Evolutionary conservation across 495 filamentous ascomycete species (phyloP).

Genomic region (Bombardia bombarda): DNA sequence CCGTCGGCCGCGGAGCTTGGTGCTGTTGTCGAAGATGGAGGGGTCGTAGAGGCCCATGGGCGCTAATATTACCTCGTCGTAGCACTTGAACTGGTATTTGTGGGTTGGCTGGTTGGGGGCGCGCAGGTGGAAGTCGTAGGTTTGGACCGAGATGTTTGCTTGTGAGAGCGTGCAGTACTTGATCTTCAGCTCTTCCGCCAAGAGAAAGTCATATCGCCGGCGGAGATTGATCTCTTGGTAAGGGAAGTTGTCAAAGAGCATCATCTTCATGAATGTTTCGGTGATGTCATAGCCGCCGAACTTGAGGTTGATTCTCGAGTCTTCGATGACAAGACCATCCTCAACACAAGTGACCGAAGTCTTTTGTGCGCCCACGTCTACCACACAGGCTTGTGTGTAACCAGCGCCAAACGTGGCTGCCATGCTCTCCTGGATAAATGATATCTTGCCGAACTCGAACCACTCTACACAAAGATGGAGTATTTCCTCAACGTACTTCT

Average conservation of each 20-base stretch:
- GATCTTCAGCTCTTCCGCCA: slow-evolving; percentile 91
- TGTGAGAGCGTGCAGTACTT: slow-evolving; percentile 84
- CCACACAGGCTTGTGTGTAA: slow-evolving; percentile 84
- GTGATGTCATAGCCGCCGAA: slow-evolving; percentile 90
- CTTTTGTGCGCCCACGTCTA: slow-evolving; percentile 96
- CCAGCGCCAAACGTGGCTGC: slow-evolving; percentile 95
- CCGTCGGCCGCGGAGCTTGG: slow-evolving; percentile 70
- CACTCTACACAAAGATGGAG: slow-evolving; percentile 80
- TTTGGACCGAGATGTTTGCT: slow-evolving; percentile 69
- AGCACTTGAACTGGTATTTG: slow-evolving; percentile 90
- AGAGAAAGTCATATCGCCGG: slow-evolving; percentile 81
- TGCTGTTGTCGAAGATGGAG: slow-evolving; percentile 68
- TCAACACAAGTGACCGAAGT: slow-evolving; percentile 97
- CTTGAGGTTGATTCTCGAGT: slow-evolving; percentile 86
- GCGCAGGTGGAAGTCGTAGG: slow-evolving; percentile 80
- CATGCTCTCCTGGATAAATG: slow-evolving; percentile 91
- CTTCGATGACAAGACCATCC: slow-evolving; percentile 89
- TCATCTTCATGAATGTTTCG: slow-evolving; percentile 91
- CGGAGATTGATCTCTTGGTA: slow-evolving; percentile 89
- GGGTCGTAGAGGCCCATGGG: slow-evolving; percentile 89
- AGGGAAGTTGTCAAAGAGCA: slow-evolving; percentile 90
- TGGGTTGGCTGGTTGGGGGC: slow-evolving; percentile 79
- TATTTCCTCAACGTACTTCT: slow-evolving; percentile 74
- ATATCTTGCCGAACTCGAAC: slow-evolving; percentile 78
- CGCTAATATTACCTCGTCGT: slow-evolving; percentile 86